phyloP scores from a whole-genome alignment of 805 yeast genomes.

The Candida hungchunana region DNA sequence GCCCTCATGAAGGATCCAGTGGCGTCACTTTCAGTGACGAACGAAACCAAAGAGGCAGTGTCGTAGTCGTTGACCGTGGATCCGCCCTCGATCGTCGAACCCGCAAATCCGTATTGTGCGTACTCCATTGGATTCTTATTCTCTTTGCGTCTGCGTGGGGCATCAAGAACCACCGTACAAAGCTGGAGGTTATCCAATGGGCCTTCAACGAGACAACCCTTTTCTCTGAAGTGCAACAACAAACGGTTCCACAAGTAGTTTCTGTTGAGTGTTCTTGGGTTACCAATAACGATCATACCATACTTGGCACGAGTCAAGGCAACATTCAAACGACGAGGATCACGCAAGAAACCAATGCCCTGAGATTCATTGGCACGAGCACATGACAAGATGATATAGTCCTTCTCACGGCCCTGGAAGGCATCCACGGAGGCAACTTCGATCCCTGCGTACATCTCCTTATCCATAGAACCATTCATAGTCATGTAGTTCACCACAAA shows the following conservation, averaged over 20 bases:
- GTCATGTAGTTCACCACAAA: conserved; percentile 76
- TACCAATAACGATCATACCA: conserved; percentile 78
- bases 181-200: conserved; percentile 73
- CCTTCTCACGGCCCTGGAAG: conserved; percentile 89
- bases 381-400: conserved; percentile 70
- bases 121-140: conserved; percentile 10
- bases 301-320: conserved; percentile 85
- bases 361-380: conserved; percentile 76
- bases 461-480: conserved; percentile 62
- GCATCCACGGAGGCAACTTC: conserved; percentile 96
- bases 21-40: conserved; percentile 27
- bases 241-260: conserved; percentile 77
- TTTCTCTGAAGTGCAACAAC: conserved; percentile 72
- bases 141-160: conserved; percentile 20
- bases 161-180: conserved; percentile 53
- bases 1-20: conserved; percentile 11
- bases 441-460: conserved; percentile 60
- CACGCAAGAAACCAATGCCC: conserved; percentile 78
- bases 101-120: conserved; percentile 11
- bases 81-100: conserved; percentile 11
- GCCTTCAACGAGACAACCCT: conserved; percentile 88
- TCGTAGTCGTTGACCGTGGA: conserved; percentile 30
- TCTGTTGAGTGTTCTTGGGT: conserved; percentile 69
- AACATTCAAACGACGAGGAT: conserved; percentile 83
- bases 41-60: conserved; percentile 36